Evolutionary conservation across 306 rosid species (phyloP).

Genomic region (Medicago ruthenica): DNA sequence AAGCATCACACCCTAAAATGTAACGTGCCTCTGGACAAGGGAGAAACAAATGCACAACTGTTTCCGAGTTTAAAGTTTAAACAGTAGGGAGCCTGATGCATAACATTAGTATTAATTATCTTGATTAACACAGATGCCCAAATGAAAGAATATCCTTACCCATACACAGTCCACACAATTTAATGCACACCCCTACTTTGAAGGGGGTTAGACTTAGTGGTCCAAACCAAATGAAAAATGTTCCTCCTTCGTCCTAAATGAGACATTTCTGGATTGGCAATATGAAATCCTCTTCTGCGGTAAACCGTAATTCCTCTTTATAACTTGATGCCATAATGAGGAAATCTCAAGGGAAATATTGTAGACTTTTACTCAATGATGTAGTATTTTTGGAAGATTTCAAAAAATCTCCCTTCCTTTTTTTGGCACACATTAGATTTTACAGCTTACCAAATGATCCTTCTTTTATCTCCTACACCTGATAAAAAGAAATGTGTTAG

Average conservation of each 20-base stretch:
- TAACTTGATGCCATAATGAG: neutral
- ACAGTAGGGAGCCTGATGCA: conserved; percentile 14
- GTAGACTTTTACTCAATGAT: neutral
- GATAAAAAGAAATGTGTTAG: neutral
- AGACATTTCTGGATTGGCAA: neutral
- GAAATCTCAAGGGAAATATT: neutral
- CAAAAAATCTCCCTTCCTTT: neutral
- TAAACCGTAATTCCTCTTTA: neutral
- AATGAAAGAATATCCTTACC: conserved; percentile 23
- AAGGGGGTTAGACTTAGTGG: neutral
- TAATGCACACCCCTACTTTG: neutral
- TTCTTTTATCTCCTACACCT: conserved; percentile 8
- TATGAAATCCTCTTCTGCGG: neutral
- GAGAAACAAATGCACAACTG: conserved; percentile 23
- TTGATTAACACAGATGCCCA: conserved; percentile 4
- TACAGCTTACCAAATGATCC: neutral
- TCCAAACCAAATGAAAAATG: conserved; percentile 1
- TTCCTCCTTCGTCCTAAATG: neutral
- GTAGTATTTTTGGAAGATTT: neutral
- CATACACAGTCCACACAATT: neutral
- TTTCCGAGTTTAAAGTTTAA: neutral
- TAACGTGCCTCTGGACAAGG: conserved; percentile 23
- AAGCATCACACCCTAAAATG: conserved; percentile 26
- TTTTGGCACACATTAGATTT: neutral
- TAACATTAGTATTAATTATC: conserved; percentile 21